Conservation (phyloP, 768 basidiomycete species). For the Phylloporus sp. region DNA sequence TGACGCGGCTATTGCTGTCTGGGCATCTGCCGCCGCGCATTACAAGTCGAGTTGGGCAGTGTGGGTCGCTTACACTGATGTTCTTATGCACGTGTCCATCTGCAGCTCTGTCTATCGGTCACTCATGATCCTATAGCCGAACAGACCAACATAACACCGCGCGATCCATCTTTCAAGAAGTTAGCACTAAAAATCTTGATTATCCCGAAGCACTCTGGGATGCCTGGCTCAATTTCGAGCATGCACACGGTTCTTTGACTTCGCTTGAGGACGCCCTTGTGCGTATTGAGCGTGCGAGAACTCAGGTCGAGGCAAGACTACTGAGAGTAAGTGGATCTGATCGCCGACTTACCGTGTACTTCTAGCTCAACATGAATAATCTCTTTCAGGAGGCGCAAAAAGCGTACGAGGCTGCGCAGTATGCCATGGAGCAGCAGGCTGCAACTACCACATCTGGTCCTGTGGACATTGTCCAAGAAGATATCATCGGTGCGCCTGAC, state of each 20-base stretch:
- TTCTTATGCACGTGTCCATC: constrained; percentile 54
- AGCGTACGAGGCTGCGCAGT: constrained; percentile 49
- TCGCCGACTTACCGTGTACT: not conserved
- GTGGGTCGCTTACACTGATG: constrained; percentile 74
- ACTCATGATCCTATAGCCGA: constrained; percentile 36
- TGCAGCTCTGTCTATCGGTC: not conserved
- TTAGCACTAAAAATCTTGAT: constrained; percentile 73
- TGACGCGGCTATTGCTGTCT: constrained; percentile 58
- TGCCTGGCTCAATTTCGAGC: constrained; percentile 85
- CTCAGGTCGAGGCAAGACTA: constrained; percentile 57
- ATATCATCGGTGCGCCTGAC: not conserved
- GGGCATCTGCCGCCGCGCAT: constrained; percentile 62
- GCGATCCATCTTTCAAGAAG: constrained; percentile 61
- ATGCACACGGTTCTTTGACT: constrained; percentile 69
- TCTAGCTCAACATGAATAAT: not conserved
- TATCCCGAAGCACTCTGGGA: constrained; percentile 97
- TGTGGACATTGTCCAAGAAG: not conserved
- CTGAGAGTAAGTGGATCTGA: constrained; percentile 47
- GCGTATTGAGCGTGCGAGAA: constrained; percentile 61
- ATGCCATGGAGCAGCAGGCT: constrained; percentile 40
- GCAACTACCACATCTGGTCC: constrained; percentile 27
- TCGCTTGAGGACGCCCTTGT: constrained; percentile 61
- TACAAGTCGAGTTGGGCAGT: constrained; percentile 69
- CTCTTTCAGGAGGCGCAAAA: constrained; percentile 56
- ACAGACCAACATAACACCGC: constrained; percentile 54